A percentile compares a stretch with the other conserved stretches of the same genome.
These are phyloP conservation scores for Phytophthora crassamura DNA, from an alignment of 352 stramenopile genomes.

Conservation along the genomic window DNA sequence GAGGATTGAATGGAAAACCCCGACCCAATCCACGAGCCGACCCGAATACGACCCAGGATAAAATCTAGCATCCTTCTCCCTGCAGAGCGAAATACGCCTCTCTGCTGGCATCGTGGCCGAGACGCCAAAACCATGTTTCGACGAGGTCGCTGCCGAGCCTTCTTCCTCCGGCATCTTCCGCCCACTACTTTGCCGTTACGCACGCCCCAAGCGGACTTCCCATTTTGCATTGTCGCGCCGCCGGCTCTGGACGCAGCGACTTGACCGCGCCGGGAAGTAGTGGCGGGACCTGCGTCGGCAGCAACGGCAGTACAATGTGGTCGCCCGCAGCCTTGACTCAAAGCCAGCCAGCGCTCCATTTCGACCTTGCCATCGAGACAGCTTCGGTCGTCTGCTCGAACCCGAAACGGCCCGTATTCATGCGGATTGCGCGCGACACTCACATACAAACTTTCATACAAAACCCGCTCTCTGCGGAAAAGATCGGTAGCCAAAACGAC, in stretches of 20 bases:
- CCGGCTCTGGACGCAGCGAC: conserved; percentile 6
- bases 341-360: neutral
- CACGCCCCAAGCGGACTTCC: conserved; percentile 10
- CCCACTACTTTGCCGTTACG: conserved; percentile 10
- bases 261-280: no score
- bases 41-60: no score
- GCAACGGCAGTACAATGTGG: no score
- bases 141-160: conserved; percentile 2
- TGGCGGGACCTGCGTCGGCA: no score
- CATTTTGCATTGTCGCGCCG: neutral
- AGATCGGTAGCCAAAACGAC: conserved; percentile 13
- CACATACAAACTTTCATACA: conserved; percentile 24
- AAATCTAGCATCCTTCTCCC: no score
- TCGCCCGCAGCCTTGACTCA: neutral
- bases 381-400: conserved; percentile 22
- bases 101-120: neutral
- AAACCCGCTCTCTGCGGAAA: conserved; percentile 38
- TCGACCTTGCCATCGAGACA: neutral
- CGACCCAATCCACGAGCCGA: no score
- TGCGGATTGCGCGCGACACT: conserved; percentile 6
- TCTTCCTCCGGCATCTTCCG: no score
- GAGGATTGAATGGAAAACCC: no score
- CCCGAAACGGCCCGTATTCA: conserved; percentile 19
- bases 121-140: conserved; percentile 8
- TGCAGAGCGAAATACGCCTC: no score